A percentile compares a stretch with the other conserved stretches of the same genome.
Evolutionary conservation across 257 asterid species (phyloP).

Genomic region (Ilex asprella): DNA sequence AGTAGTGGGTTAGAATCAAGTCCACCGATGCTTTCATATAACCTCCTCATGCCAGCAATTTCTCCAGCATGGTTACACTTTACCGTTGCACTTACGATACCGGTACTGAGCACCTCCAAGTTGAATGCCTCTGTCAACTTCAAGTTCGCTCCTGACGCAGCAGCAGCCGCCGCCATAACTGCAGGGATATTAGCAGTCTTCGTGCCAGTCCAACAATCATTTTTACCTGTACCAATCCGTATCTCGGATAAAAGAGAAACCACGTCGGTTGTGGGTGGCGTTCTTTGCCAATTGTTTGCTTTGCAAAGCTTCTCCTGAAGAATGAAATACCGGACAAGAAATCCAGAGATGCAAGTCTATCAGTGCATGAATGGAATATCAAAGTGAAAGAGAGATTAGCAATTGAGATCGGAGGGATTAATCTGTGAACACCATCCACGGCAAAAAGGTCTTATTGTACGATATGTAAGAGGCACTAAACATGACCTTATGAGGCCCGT

Average conservation of each 20-base stretch:
- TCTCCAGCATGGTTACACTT: constrained; percentile 99
- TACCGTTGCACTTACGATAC: constrained; percentile 90
- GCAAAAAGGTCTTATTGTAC: too few relatives aligned
- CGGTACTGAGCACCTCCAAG: constrained; percentile 95
- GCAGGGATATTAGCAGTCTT: constrained; percentile 67
- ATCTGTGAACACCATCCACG: too few relatives aligned
- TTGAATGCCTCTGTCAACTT: constrained; percentile 86
- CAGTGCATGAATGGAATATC: too few relatives aligned
- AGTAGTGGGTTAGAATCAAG: constrained; percentile 28
- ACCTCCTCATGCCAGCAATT: constrained; percentile 97
- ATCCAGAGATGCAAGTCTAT: too few relatives aligned
- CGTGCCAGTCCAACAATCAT: constrained; percentile 90
- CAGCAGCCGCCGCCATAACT: constrained; percentile 98
- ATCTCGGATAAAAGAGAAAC: constrained; percentile 95
- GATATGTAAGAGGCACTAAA: too few relatives aligned
- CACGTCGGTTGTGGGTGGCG: constrained; percentile 90
- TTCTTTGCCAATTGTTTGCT: constrained; percentile 90
- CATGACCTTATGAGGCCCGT: too few relatives aligned
- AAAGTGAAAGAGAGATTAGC: too few relatives aligned
- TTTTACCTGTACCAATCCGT: constrained; percentile 94
- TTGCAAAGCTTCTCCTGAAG: constrained; percentile 85
- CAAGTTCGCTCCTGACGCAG: constrained; percentile 95
- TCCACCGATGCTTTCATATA: constrained; percentile 84
- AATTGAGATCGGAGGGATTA: too few relatives aligned
- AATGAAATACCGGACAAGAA: background rate